These are phyloP conservation scores for Trypanosoma avium DNA, from an alignment of 208 protist species.

Conservation along the genomic window DNA sequence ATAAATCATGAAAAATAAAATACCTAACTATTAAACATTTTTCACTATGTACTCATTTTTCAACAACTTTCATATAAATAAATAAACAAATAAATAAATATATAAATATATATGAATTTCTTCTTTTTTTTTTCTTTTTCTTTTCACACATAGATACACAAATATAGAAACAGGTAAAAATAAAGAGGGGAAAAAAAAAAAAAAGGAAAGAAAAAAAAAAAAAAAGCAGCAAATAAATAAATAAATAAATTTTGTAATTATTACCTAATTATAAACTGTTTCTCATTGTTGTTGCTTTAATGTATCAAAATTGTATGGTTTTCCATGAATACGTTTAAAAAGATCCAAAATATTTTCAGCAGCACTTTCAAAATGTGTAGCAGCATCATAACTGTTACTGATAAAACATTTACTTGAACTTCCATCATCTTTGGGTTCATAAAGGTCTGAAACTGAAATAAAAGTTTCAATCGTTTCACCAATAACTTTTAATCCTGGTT, in stretches of 20 bases:
- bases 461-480: conserved; percentile 91
- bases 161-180: no score
- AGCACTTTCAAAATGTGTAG: conserved; percentile 99
- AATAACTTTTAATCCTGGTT: conserved; percentile 92
- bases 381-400: conserved; percentile 96
- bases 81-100: no score
- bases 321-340: conserved; percentile 96
- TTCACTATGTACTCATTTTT: no score
- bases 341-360: conserved; percentile 96
- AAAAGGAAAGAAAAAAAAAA: conserved; percentile 7
- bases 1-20: no score
- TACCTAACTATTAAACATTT: no score
- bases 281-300: conserved; percentile 50
- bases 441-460: conserved; percentile 86
- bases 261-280: background rate
- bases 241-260: conserved; percentile 6
- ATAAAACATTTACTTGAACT: conserved; percentile 93
- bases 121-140: conserved; percentile 25
- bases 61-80: no score
- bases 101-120: no score
- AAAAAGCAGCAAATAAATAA: conserved; percentile 20
- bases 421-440: conserved; percentile 92
- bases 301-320: conserved; percentile 84
- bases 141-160: conserved; percentile 2
- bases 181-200: no score